A percentile compares a stretch with the other conserved stretches of the same genome.
Conservation (phyloP, 2,329 filamentous ascomycete genomes). For the Scytalidium lignicola region DNA sequence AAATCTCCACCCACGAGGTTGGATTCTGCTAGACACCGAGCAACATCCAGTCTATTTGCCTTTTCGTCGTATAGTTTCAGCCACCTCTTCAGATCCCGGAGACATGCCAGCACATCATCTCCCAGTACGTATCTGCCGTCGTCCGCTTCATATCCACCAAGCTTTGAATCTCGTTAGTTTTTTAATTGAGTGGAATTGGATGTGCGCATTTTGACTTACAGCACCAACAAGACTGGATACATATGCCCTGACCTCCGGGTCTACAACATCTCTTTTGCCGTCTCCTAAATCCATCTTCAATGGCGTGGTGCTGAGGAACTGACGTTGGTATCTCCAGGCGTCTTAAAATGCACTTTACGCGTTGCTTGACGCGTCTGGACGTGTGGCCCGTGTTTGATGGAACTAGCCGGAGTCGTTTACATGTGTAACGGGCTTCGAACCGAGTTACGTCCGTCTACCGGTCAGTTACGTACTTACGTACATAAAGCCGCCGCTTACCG, state of each 20-base stretch:
- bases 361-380: slow-evolving; percentile 2
- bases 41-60: slow-evolving; percentile 89
- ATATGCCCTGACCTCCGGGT: slow-evolving; percentile 89
- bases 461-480: too few species aligned
- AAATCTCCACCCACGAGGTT: slow-evolving; percentile 90
- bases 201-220: slow-evolving; percentile 36
- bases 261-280: slow-evolving; percentile 58
- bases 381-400: neutral
- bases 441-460: too few species aligned
- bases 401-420: too few species aligned
- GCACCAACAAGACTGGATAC: slow-evolving; percentile 92
- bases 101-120: slow-evolving; percentile 85
- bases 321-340: neutral
- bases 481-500: neutral
- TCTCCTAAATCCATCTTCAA: slow-evolving; percentile 50
- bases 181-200: slow-evolving; percentile 7
- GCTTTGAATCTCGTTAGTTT: slow-evolving; percentile 44
- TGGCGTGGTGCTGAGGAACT: neutral
- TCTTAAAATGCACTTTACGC: neutral
- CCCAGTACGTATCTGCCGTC: slow-evolving; percentile 83
- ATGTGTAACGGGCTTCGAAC: too few species aligned
- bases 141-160: slow-evolving; percentile 76
- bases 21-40: slow-evolving; percentile 83
- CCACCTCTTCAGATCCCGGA: slow-evolving; percentile 94
- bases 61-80: slow-evolving; percentile 92